These are phyloP conservation scores for Monosporascus ibericus DNA, from an alignment of 2,329 filamentous ascomycete species.

Conservation along the genomic window DNA sequence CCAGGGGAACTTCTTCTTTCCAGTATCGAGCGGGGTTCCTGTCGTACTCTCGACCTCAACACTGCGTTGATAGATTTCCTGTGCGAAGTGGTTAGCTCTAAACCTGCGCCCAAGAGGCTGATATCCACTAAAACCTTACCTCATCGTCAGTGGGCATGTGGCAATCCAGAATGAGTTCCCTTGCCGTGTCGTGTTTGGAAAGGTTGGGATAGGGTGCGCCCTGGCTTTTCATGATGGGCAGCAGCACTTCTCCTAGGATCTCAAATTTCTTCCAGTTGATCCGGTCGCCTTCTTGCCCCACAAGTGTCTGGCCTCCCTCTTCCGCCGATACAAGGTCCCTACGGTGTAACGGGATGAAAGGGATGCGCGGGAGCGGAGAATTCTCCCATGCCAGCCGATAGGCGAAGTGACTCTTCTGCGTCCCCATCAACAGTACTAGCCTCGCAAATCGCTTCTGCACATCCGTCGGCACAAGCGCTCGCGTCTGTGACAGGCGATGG, in stretches of 20 bases:
- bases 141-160: constrained; percentile 82
- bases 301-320: constrained; percentile 84
- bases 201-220: constrained; percentile 73
- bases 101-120: neutral
- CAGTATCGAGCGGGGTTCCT: constrained; percentile 38
- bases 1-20: constrained; percentile 63
- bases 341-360: constrained; percentile 84
- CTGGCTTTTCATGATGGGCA: constrained; percentile 89
- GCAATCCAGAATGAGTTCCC: constrained; percentile 74
- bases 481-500: constrained; percentile 74
- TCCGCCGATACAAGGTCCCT: constrained; percentile 88
- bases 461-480: constrained; percentile 64
- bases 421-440: constrained; percentile 86
- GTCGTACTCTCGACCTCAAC: constrained; percentile 49
- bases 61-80: constrained; percentile 62
- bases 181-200: constrained; percentile 60
- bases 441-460: constrained; percentile 81
- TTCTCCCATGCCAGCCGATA: constrained; percentile 99
- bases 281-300: constrained; percentile 64
- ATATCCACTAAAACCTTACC: constrained; percentile 43
- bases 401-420: constrained; percentile 85
- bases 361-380: constrained; percentile 81
- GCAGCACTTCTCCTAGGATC: constrained; percentile 84
- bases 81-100: constrained; percentile 10
- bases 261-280: constrained; percentile 99